Percentiles rank a stretch among this genome's conserved stretches.
phyloP scores from a whole-genome alignment of 352 stramenopile genomes.

The Phytophthora multivora region DNA sequence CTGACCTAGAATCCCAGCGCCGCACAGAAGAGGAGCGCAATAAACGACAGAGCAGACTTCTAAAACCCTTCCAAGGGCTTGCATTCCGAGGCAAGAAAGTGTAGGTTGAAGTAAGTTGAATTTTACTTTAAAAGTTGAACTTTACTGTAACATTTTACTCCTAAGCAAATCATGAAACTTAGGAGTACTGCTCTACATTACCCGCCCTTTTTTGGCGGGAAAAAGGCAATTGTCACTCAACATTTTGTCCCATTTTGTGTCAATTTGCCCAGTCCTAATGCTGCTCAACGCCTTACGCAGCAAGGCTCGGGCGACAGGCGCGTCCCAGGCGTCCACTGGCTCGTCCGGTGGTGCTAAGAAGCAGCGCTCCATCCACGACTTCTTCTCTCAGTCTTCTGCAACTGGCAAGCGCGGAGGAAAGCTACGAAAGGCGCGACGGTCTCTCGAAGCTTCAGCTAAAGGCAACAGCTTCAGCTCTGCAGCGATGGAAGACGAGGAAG shows the following conservation, averaged over 20 bases:
- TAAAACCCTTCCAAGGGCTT: slow-evolving; percentile 25
- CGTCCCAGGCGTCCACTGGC: slow-evolving; percentile 9
- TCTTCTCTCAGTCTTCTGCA: slow-evolving; percentile 60
- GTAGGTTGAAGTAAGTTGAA: not conserved
- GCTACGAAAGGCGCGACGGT: slow-evolving; percentile 43
- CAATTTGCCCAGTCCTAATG: slow-evolving; percentile 14
- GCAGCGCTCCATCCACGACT: slow-evolving; percentile 87
- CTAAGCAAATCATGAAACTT: not conserved
- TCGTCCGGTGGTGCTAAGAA: slow-evolving; percentile 54
- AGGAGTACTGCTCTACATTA: not conserved
- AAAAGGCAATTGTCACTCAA: not conserved
- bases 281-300: slow-evolving; percentile 46
- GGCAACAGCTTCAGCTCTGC: slow-evolving; percentile 21
- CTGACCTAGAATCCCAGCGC: slow-evolving; percentile 5
- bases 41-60: slow-evolving; percentile 20
- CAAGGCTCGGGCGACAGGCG: slow-evolving; percentile 33
- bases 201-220: slow-evolving; percentile 23
- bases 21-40: slow-evolving; percentile 14
- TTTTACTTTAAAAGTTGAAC: not conserved
- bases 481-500: slow-evolving; percentile 37
- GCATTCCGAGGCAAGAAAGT: slow-evolving; percentile 20
- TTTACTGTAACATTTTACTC: not conserved
- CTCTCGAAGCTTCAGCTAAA: slow-evolving; percentile 38
- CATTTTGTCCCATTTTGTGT: too few relatives aligned
- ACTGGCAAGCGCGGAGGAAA: slow-evolving; percentile 29